Conservation (phyloP, 1,284 basidiomycete species). For the Neonothopanus nambi region DNA sequence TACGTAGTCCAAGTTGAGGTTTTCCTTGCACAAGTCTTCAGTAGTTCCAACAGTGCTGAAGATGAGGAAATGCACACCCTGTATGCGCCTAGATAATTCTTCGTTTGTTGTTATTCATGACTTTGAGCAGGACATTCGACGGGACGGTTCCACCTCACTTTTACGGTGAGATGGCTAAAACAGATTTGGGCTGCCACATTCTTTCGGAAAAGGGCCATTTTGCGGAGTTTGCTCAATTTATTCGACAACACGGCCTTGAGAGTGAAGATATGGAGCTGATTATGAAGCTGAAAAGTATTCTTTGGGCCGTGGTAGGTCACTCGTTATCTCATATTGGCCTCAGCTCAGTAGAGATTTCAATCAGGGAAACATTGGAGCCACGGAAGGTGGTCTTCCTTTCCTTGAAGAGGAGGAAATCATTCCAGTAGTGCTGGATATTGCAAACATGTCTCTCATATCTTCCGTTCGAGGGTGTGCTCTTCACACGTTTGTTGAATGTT, state of each 20-base stretch:
- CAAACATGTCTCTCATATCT: constrained; percentile 85
- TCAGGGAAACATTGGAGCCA: constrained; percentile 93
- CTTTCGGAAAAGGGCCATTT: constrained; percentile 92
- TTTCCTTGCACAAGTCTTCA: constrained; percentile 78
- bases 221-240: constrained; percentile 86
- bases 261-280: constrained; percentile 83
- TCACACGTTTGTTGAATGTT: background rate
- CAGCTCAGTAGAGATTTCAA: background rate
- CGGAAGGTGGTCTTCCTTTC: constrained; percentile 88
- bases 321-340: background rate
- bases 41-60: constrained; percentile 42
- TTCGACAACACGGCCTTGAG: constrained; percentile 86
- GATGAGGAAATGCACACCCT: constrained; percentile 69
- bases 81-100: constrained; percentile 36
- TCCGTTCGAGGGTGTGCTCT: constrained; percentile 88
- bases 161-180: constrained; percentile 97
- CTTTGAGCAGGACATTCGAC: constrained; percentile 64
- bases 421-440: constrained; percentile 87
- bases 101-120: background rate
- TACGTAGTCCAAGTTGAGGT: constrained; percentile 90
- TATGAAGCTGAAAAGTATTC: constrained; percentile 88
- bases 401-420: constrained; percentile 95
- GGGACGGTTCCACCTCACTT: constrained; percentile 93
- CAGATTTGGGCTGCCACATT: constrained; percentile 89
- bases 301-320: constrained; percentile 90